Evolutionary conservation across 257 asterid genomes (phyloP).

Genomic region (Primulina eburnea): DNA sequence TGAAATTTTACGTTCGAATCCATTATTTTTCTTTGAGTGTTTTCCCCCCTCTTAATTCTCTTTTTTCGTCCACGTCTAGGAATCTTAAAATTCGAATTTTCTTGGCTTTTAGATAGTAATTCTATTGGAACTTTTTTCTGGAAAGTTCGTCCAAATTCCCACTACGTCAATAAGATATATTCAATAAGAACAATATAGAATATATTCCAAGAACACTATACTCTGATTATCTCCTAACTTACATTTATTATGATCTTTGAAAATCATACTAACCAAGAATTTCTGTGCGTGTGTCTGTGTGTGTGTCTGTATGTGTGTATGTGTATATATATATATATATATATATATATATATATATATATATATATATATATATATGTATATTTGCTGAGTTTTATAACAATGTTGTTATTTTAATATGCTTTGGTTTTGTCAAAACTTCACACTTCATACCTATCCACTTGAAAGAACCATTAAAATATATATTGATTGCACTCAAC

Average conservation of each 20-base stretch:
- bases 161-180: background rate
- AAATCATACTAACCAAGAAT: background rate
- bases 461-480: conserved; percentile 34
- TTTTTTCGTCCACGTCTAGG: background rate
- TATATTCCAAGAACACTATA: background rate
- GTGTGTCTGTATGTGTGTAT: too few relatives aligned
- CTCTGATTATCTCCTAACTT: background rate
- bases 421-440: conserved; percentile 62
- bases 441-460: conserved; percentile 53
- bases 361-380: conserved; percentile 15
- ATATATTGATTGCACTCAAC: conserved; percentile 16
- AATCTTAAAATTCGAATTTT: background rate
- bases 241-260: too few relatives aligned
- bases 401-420: conserved; percentile 1
- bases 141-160: background rate
- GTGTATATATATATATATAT: conserved; percentile 1
- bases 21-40: background rate
- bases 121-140: background rate
- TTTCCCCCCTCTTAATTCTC: too few relatives aligned
- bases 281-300: background rate
- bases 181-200: background rate
- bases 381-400: conserved; percentile 21
- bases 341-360: conserved; percentile 16
- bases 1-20: too few relatives aligned
- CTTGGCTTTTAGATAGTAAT: background rate